Evolutionary conservation across 2,329 filamentous ascomycete species (phyloP).

Genomic region (Fusarium bactridioides): DNA sequence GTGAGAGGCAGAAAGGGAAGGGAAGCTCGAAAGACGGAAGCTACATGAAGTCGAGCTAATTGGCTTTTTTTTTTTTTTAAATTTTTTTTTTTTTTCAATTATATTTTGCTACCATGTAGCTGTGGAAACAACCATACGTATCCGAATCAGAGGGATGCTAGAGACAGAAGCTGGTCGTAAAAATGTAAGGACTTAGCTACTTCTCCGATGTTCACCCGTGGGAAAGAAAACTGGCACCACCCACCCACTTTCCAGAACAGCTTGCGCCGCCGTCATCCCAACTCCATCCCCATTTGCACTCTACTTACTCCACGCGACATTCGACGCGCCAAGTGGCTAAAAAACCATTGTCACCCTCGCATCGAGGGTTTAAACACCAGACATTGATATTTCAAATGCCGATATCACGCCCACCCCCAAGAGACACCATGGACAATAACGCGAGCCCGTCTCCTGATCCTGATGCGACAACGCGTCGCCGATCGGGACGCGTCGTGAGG

Average conservation of each 20-base stretch:
- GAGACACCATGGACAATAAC: slow-evolving; percentile 62
- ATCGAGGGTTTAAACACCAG: slow-evolving; percentile 37
- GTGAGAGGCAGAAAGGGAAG: background rate
- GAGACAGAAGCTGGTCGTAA: background rate
- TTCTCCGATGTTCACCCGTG: slow-evolving; percentile 39
- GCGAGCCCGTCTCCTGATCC: slow-evolving; percentile 61
- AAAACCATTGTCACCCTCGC: slow-evolving; percentile 42
- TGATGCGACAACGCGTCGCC: slow-evolving; percentile 65
- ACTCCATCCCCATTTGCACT: slow-evolving; percentile 13
- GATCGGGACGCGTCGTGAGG: slow-evolving; percentile 73
- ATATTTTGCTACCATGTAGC: background rate
- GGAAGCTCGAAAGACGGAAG: background rate
- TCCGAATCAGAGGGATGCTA: background rate
- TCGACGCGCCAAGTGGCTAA: slow-evolving; percentile 43
- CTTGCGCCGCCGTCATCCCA: slow-evolving; percentile 36
- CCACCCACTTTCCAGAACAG: slow-evolving; percentile 40
- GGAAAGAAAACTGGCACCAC: slow-evolving; percentile 15
- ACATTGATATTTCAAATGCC: slow-evolving; percentile 31
- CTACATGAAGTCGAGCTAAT: background rate
- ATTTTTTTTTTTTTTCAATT: background rate
- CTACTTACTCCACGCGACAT: slow-evolving; percentile 38
- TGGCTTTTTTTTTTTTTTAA: background rate
- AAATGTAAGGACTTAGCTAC: background rate
- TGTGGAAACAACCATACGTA: background rate
- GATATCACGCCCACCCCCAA: slow-evolving; percentile 30